These are phyloP conservation scores for Suhomyces bokatorum DNA, from an alignment of 1,139 yeast genomes.

Conservation along the genomic window DNA sequence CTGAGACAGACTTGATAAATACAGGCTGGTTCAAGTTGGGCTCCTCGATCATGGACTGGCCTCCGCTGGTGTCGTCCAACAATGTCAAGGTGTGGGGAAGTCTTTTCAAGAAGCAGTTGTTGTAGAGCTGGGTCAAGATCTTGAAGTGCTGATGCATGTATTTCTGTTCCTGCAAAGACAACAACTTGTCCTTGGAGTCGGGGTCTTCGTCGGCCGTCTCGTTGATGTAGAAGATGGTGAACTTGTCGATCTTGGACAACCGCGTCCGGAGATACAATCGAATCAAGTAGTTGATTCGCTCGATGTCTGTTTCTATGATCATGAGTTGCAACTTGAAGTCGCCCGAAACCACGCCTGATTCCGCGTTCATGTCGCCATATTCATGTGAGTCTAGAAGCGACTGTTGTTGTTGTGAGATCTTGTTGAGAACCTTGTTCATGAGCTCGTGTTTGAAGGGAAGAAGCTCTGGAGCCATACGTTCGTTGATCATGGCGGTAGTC, in stretches of 20 bases:
- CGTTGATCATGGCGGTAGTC: slow-evolving; percentile 75
- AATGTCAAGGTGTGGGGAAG: slow-evolving; percentile 70
- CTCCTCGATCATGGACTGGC: slow-evolving; percentile 71
- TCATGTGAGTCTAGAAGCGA: slow-evolving; percentile 62
- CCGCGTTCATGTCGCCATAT: slow-evolving; percentile 45
- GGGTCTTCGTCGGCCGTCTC: slow-evolving; percentile 26
- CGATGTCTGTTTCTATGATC: slow-evolving; percentile 89
- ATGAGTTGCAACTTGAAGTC: slow-evolving; percentile 79
- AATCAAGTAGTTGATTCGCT: slow-evolving; percentile 76
- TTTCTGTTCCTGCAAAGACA: slow-evolving; percentile 61
- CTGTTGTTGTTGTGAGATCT: slow-evolving; percentile 71
- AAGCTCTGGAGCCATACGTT: slow-evolving; percentile 81
- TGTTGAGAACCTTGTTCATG: slow-evolving; percentile 54
- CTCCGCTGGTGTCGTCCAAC: slow-evolving; percentile 77
- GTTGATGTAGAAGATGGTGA: slow-evolving; percentile 55
- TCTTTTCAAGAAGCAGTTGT: slow-evolving; percentile 62
- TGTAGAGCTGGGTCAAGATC: slow-evolving; percentile 64
- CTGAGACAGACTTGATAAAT: slow-evolving; percentile 57
- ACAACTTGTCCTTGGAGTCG: slow-evolving; percentile 24
- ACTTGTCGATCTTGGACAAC: slow-evolving; percentile 69
- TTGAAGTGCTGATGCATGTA: slow-evolving; percentile 62
- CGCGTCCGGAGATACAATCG: slow-evolving; percentile 81
- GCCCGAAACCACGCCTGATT: slow-evolving; percentile 41
- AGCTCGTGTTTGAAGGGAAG: slow-evolving; percentile 67
- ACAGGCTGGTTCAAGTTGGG: slow-evolving; percentile 81